Base-by-base conservation (phyloP, 2,329 filamentous ascomycete species). In the Colletotrichum musae region DNA sequence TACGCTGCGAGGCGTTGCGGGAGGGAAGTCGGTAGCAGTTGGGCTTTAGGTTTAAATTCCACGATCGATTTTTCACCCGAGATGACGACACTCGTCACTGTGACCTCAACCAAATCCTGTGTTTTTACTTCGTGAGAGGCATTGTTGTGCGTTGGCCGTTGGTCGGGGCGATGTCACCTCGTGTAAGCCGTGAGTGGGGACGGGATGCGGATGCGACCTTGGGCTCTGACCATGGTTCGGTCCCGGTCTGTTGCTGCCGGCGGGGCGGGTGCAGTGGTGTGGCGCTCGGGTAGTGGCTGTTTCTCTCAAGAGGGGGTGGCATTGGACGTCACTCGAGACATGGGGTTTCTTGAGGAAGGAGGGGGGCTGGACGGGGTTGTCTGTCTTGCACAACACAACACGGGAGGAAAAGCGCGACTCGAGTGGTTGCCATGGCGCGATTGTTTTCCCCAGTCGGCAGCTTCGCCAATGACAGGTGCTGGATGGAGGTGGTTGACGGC, bases 181-280 rank as follows among this genome's bases (percentile, higher is more conserved):
- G 57, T 59, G 57, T 51, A 59, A 59, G 45, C 32, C 45, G n/a
- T 48, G 45, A 59, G 28, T 6, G n/a, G 57, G 57, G 57, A 18
- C 26, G 45, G 57, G 45, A 59, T 13, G 24, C 28, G 43, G 43
- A 24, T 59, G 57, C 32, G 28, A 59, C 28, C 13, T 50, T 39
- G 32, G 21, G n/a, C 26, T 28, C 21, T 28, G 3, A 32, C 24
- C 50, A 18, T 52, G 50, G 50, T 16, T 52, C 50, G 21, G 50
- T 43, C 12, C 41, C 41, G 41, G 41, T 5, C 9, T 43, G 9
- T 32, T 32, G 28, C 28, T 32, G 28, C 2, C 6, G 41, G 41
- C 41, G 12, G 41, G 13, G 41, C 41, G 50, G 26, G 24, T 53
- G 50, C 26, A 3, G 24, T 28, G 10, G 24, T 28, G 26, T 53